Conservation (phyloP, 2,329 filamentous ascomycete species). For the Xylaria sp. region DNA sequence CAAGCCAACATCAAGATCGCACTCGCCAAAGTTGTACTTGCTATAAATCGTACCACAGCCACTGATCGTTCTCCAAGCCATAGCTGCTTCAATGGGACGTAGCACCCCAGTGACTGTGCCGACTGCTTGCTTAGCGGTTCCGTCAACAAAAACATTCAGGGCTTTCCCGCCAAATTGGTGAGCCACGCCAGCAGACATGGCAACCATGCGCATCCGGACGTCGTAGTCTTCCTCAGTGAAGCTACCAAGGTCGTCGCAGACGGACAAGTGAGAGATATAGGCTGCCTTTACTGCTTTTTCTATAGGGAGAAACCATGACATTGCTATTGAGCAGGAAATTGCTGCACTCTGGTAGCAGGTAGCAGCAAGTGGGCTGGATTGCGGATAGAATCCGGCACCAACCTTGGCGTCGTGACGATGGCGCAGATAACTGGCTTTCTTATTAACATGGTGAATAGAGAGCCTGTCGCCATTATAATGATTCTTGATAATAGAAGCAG, state of each 20-base stretch:
- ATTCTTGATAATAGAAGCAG: conserved; percentile 24
- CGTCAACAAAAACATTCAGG: conserved; percentile 31
- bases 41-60: conserved; percentile 36
- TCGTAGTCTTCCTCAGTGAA: conserved; percentile 33
- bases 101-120: conserved; percentile 13
- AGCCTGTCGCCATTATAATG: conserved; percentile 30
- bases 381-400: conserved; percentile 34
- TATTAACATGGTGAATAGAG: conserved; percentile 34
- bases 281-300: conserved; percentile 31
- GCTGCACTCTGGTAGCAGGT: conserved; percentile 33
- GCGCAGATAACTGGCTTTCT: conserved; percentile 36
- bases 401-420: conserved; percentile 26
- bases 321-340: conserved; percentile 28
- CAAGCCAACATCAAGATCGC: conserved; percentile 24
- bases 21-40: conserved; percentile 30
- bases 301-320: conserved; percentile 31
- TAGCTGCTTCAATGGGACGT: conserved; percentile 26
- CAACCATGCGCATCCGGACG: conserved; percentile 34
- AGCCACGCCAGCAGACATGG: conserved; percentile 28
- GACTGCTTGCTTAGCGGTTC: conserved; percentile 31
- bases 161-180: conserved; percentile 28
- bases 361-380: conserved; percentile 31
- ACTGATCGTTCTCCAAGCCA: conserved; percentile 32
- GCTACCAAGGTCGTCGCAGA: conserved; percentile 34
- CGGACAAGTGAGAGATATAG: conserved; percentile 33